Conservation (phyloP, 2,329 filamentous ascomycete species). For the Trichophyton rubrum region DNA sequence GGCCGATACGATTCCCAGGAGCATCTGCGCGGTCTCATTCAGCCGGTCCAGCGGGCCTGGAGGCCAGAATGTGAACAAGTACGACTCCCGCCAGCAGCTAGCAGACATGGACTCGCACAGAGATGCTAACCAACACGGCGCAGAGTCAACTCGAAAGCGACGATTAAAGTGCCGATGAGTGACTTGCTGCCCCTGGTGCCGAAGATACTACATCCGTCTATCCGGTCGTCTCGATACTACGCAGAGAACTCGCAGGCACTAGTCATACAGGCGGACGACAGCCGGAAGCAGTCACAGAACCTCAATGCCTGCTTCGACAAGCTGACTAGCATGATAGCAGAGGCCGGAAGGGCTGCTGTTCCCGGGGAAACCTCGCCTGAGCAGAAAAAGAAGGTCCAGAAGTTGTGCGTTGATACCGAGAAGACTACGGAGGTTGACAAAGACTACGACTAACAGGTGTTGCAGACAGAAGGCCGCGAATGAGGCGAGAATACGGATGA, state of each 20-base stretch:
- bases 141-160: slow-evolving; percentile 56
- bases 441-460: neutral
- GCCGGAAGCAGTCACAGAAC: slow-evolving; percentile 49
- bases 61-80: slow-evolving; percentile 60
- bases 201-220: slow-evolving; percentile 38
- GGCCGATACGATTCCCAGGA: slow-evolving; percentile 42
- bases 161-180: slow-evolving; percentile 44
- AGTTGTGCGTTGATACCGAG: slow-evolving; percentile 32
- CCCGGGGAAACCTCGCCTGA: slow-evolving; percentile 49
- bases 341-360: slow-evolving; percentile 39
- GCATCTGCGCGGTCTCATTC: slow-evolving; percentile 47
- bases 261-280: slow-evolving; percentile 52
- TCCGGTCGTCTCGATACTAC: slow-evolving; percentile 44
- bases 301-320: slow-evolving; percentile 47
- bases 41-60: slow-evolving; percentile 53
- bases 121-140: neutral
- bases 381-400: slow-evolving; percentile 43
- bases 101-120: neutral
- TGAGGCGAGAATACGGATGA: slow-evolving; percentile 43
- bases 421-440: neutral
- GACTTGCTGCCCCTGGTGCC: slow-evolving; percentile 44
- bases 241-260: slow-evolving; percentile 42
- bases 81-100: slow-evolving; percentile 7
- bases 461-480: slow-evolving; percentile 45
- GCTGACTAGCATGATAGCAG: slow-evolving; percentile 42